Percentiles rank a stretch among this genome's conserved stretches.
phyloP scores from a whole-genome alignment of 495 filamentous ascomycete genomes.

The Daldinia caldariorum region DNA sequence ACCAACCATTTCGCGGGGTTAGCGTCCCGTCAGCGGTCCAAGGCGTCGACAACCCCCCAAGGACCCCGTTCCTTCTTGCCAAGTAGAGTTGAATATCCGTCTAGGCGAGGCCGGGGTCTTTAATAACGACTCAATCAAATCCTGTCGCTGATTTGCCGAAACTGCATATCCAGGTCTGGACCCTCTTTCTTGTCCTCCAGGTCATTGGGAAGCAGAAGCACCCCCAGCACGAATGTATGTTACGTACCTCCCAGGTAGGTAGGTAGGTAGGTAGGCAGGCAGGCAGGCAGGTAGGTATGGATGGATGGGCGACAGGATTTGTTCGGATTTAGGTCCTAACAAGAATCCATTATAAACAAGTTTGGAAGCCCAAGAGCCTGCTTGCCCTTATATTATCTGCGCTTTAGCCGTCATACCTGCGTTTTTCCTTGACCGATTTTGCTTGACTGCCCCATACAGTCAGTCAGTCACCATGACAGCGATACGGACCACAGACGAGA shows the following conservation, averaged over 20 bases:
- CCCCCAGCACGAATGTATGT: background rate
- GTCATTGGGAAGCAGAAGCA: constrained; percentile 21
- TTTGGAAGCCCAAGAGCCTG: constrained; percentile 4
- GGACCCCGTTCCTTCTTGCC: constrained; percentile 33
- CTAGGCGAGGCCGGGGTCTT: constrained; percentile 38
- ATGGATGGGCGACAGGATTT: constrained; percentile 1
- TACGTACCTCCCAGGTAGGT: no score
- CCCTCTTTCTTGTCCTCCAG: constrained; percentile 31
- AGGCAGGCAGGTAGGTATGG: background rate
- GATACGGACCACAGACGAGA: constrained; percentile 41
- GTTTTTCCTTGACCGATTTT: constrained; percentile 18
- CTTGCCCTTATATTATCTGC: constrained; percentile 21
- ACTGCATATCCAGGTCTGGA: constrained; percentile 30
- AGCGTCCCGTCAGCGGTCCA: constrained; percentile 25
- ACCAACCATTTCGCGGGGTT: constrained; percentile 41
- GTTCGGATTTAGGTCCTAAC: constrained; percentile 7
- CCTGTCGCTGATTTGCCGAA: constrained; percentile 40
- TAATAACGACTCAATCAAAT: constrained; percentile 45
- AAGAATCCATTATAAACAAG: constrained; percentile 25
- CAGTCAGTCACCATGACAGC: constrained; percentile 38
- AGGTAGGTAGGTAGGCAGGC: background rate
- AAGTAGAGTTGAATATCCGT: constrained; percentile 43
- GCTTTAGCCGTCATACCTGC: constrained; percentile 18
- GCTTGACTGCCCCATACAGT: constrained; percentile 5
- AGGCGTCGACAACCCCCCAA: constrained; percentile 1